phyloP scores from a whole-genome alignment of 345 rosid genomes.

The Boechera divaricarpa region DNA sequence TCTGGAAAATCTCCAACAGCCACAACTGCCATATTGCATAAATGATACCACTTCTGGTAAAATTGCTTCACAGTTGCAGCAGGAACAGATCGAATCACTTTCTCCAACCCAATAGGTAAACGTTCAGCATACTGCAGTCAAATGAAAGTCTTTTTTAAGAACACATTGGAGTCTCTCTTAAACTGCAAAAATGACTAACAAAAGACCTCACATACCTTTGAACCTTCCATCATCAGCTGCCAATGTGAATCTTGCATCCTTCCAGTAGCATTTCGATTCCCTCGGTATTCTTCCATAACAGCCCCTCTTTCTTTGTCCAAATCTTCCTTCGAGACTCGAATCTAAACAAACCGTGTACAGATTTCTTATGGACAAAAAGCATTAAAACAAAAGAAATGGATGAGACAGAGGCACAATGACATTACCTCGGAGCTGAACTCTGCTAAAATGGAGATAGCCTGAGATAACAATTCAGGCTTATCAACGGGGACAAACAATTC shows the following conservation, averaged over 20 bases:
- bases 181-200: neutral
- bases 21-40: constrained; percentile 85
- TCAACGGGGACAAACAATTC: constrained; percentile 94
- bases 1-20: constrained; percentile 96
- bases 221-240: constrained; percentile 87
- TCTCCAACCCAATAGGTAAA: constrained; percentile 89
- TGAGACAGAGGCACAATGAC: constrained; percentile 15
- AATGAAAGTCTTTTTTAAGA: constrained; percentile 16
- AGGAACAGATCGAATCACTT: constrained; percentile 82
- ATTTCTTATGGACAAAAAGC: neutral
- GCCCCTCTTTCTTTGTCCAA: constrained; percentile 95
- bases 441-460: constrained; percentile 82
- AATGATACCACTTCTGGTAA: constrained; percentile 83
- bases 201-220: constrained; percentile 72
- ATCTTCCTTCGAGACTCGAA: constrained; percentile 84
- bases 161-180: neutral
- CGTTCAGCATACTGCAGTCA: constrained; percentile 88
- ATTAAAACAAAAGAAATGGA: neutral
- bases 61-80: constrained; percentile 73
- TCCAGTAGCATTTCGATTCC: constrained; percentile 80
- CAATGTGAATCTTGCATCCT: constrained; percentile 93
- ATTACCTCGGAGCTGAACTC: constrained; percentile 89
- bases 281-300: constrained; percentile 91
- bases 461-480: constrained; percentile 66
- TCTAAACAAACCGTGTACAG: constrained; percentile 47